Percentiles rank a stretch among this genome's conserved stretches.
Evolutionary conservation across 495 filamentous ascomycete genomes (phyloP).

Genomic region (Aspergillus cavernicola): DNA sequence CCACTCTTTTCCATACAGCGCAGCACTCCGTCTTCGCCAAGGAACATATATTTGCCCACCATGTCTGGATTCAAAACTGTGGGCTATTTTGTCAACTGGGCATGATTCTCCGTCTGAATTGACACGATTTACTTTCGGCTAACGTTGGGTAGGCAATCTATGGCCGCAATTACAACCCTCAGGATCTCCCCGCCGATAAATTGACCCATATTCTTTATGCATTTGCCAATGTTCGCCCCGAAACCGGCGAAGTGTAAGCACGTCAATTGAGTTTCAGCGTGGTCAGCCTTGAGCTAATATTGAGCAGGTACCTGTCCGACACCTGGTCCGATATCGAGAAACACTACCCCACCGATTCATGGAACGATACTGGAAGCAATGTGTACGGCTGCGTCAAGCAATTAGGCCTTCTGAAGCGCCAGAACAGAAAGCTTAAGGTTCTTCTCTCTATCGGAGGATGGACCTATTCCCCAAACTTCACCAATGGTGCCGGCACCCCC

Average conservation of each 20-base stretch:
- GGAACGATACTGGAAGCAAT: conserved; percentile 44
- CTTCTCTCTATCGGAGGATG: conserved; percentile 94
- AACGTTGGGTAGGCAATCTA: conserved; percentile 68
- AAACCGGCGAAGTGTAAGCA: conserved; percentile 71
- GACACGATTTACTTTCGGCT: not conserved
- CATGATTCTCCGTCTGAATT: conserved; percentile 14
- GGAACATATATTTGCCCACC: conserved; percentile 16
- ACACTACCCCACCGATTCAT: conserved; percentile 59
- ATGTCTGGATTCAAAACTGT: conserved; percentile 43
- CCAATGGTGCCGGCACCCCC: conserved; percentile 55
- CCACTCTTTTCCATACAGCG: conserved; percentile 10
- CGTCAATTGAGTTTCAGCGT: not conserved
- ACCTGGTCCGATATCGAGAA: conserved; percentile 84
- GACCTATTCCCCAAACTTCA: conserved; percentile 91
- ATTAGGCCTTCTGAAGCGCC: conserved; percentile 83
- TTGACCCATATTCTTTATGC: conserved; percentile 91
- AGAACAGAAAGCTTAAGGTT: conserved; percentile 83
- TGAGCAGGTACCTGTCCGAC: conserved; percentile 65
- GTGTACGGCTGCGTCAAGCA: conserved; percentile 77
- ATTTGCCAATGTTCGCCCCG: conserved; percentile 76
- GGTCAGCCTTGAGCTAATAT: not conserved
- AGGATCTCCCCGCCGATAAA: conserved; percentile 81
- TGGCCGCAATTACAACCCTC: conserved; percentile 75
- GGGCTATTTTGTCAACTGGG: conserved; percentile 58
- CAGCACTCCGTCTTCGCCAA: conserved; percentile 3